Conservation (phyloP, 2,329 filamentous ascomycete genomes). For the Metarhizium robertsii region DNA sequence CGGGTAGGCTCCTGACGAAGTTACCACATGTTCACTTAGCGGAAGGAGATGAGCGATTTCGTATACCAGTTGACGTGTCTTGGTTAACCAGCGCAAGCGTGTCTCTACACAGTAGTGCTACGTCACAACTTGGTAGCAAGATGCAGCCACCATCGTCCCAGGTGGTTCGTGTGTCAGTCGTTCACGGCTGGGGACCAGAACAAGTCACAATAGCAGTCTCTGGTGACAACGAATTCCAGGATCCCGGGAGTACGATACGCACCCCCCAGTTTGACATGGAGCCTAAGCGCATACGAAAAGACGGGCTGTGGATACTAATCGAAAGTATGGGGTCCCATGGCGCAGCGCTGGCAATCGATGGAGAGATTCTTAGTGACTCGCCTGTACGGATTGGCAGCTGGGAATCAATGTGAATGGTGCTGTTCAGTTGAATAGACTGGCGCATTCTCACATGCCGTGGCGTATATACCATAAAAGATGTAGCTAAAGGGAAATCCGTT, state of each 20-base stretch:
- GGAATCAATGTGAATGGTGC: constrained; percentile 19
- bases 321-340: constrained; percentile 60
- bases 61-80: constrained; percentile 28
- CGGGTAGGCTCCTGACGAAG: constrained; percentile 59
- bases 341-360: constrained; percentile 33
- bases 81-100: constrained; percentile 48
- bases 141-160: constrained; percentile 33
- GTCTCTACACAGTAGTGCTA: constrained; percentile 20
- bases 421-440: not conserved
- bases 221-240: constrained; percentile 64
- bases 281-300: constrained; percentile 44
- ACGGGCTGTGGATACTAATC: constrained; percentile 69
- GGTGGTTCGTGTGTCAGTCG: constrained; percentile 60
- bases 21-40: constrained; percentile 47
- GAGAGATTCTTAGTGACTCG: constrained; percentile 43
- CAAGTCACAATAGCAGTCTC: constrained; percentile 56
- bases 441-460: not conserved
- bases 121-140: constrained; percentile 13
- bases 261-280: constrained; percentile 68
- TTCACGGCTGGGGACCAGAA: constrained; percentile 63
- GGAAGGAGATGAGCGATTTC: constrained; percentile 27
- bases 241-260: constrained; percentile 55
- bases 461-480: not conserved
- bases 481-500: not conserved
- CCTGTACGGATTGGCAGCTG: constrained; percentile 33